Base-by-base conservation (phyloP, 2,329 filamentous ascomycete species). In the Cladophialophora yegresii region DNA sequence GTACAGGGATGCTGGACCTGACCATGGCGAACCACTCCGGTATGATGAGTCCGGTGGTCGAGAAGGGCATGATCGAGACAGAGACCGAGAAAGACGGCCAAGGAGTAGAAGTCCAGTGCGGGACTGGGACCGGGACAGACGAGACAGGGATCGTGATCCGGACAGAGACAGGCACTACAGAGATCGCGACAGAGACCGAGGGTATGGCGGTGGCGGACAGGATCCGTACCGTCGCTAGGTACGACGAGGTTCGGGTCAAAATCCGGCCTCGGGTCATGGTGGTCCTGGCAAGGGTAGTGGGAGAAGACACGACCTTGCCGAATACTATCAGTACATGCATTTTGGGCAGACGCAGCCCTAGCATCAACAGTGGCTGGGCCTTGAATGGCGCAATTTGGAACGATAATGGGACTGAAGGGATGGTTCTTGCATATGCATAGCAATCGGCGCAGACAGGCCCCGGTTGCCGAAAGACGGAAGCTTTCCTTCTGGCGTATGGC, bases 91-190 rank as follows among this genome's bases (percentile, higher is more conserved):
- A 33, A 49, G 62, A 54, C 62, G 68, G 33, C 65, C 68, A n/a
- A 50, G 66, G 36, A 68, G 66, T 66, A 61, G 67, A 56, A 69
- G 67, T 61, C 68, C 67, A 7, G 20, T 51, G 6, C 45, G 68
- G 36, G 68, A 70, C 26, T 65, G 63, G 63, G 64, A 67, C 20
- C 28, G 64, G 23, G 65, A 67, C 30, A 43, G 67, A 23, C 63
- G 67, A 59, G 66, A 68, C 6, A 50, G 67, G 50, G 66, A 66
- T 43, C 53, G 66, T 47, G 66, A 66, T n/a, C 22, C 36, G 13
- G 64, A 64, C 23, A 65, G 62, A 50, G 54, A 64, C 30, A 61
- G 58, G 49, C 30, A 63, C 32, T 32, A 54, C 58, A 54, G 40
- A 32, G 56, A 58, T 26, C 56, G 36, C 4, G 28, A 65, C 49